Evolutionary conservation across 192 early-diverging fungal species (phyloP), one percentile per base, ranked within the genome.

Genomic region (Backusella tarrabulga): DNA sequence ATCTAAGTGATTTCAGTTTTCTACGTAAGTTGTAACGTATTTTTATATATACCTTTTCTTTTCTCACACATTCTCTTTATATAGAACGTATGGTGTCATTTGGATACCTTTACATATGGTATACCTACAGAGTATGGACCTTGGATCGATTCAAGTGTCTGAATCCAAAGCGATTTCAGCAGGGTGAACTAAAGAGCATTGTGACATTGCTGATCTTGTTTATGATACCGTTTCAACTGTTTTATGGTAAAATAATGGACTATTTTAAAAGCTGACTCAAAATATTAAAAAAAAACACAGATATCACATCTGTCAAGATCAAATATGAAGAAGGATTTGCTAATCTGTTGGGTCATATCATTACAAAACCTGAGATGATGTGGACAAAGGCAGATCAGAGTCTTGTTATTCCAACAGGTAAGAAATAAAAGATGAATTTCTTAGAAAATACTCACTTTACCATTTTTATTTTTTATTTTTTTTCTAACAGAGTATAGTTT

Each of bases 1-100:
- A 83, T 80, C 68, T 83, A 34, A 79, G 78, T 52, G 82, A 83
- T 72, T 83, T 74, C 67, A 80, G 78, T 38, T 83, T 83, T 74
- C 46, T 83, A 44, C 82, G 81, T 83, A 79, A 79, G 77, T 36
- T 23, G 11, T 63, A 46, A 32, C 3, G 11, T 50, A 7, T n/a
- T 1, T n/a, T 1, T n/a, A n/a, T 19, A 44, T 19, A 50, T 0
- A n/a, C 11, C 0, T 14, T 44, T 14, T 9, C 21, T 1, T 21
- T 1, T 19, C 46, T n/a, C 46, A 54, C 4, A 40, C 5, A 38
- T 26, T 32, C 2, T 32, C 32, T 32, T 63, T 15, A 42, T 34
- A 6, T 35, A 82, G 81, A 83, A 35, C 68, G 81, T 26, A 74
- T 76, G 23, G 66, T 72, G 34, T 75, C 68, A 21, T 26, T 78